Percentiles rank a stretch among this genome's conserved stretches.
Conservation (phyloP, 441 rosid species). For the Raphanus hybrid region DNA sequence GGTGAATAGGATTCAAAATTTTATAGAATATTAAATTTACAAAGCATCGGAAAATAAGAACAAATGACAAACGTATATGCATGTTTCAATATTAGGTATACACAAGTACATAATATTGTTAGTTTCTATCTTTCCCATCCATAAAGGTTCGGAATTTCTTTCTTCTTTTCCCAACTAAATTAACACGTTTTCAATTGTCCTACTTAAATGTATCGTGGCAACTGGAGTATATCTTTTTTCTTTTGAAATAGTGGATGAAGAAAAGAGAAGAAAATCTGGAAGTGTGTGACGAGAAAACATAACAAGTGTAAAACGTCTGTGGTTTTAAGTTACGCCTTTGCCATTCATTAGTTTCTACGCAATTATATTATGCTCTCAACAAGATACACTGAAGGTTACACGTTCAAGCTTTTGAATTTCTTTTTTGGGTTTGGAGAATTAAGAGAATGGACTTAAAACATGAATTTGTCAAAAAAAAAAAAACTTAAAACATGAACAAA, state of each 20-base stretch:
- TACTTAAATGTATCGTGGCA: slow-evolving; percentile 30
- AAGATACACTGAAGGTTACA: slow-evolving; percentile 14
- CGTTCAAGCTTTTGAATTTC: neutral
- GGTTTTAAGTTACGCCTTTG: slow-evolving; percentile 28
- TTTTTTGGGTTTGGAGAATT: neutral
- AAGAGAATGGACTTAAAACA: neutral
- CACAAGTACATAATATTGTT: slow-evolving; percentile 41
- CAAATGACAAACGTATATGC: slow-evolving; percentile 21
- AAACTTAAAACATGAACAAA: neutral
- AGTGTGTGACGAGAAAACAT: neutral
- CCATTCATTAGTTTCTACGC: slow-evolving; percentile 21
- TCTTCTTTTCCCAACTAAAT: slow-evolving; percentile 36
- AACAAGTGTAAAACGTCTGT: slow-evolving; percentile 8
- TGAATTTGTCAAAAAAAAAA: neutral
- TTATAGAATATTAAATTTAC: neutral
- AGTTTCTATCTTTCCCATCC: slow-evolving; percentile 36
- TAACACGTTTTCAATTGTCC: slow-evolving; percentile 41
- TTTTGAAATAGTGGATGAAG: slow-evolving; percentile 31
- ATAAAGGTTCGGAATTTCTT: slow-evolving; percentile 39
- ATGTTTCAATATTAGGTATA: slow-evolving; percentile 39
- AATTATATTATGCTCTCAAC: neutral
- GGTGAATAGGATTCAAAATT: slow-evolving; percentile 20
- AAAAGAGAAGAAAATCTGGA: slow-evolving; percentile 31
- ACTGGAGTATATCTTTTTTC: slow-evolving; percentile 27
- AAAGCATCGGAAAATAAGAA: slow-evolving; percentile 28